Evolutionary conservation across 495 filamentous ascomycete genomes (phyloP), one percentile per base, ranked within the genome.

Genomic region (Sordaria brevicollis): DNA sequence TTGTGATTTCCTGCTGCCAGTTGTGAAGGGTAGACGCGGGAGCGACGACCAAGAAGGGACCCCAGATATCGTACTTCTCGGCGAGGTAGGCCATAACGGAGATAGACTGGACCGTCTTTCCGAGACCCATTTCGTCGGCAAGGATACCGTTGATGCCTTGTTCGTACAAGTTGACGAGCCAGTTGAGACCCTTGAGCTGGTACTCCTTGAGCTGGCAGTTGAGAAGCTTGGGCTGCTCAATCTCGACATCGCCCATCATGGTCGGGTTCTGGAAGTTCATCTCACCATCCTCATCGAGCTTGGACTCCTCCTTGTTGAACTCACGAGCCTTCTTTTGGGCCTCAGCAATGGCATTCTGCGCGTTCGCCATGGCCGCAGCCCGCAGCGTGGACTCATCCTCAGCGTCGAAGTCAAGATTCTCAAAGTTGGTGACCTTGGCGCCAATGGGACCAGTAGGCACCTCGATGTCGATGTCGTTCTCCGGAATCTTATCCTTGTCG

Each of bases 221-320:
- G 75, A 99, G 88, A 84, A 99, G 90, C 79, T 92, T 94, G 9
- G 95, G 95, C 78, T 99, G 95, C 68, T 92, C 89, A 71, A 99
- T 91, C 75, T 97, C 92, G 74, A 97, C 92, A 75, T 92, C 93
- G 71, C 93, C 93, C 79, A 99, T 86, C 75, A 93, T 93, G 4
- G 93, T 93, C 5, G 95, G 95, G 78, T 99, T 98, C 82, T 99
- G 95, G 87, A 99, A 99, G 81, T 98, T 98, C 91, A 99, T 91
- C 80, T 99, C 95, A 67, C 93, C 94, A 73, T 97, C 90, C 69
- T 90, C 91, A 71, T 92, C 90, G 74, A 91, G 82, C 66, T 88
- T 79, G 67, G 81, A 82, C 35, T 86, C 79, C 34, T 87, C 85
- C 70, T 89, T 86, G 82, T 97, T 95, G 83, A 99, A 99, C 11